Percentiles rank a stretch among this genome's conserved stretches.
Evolutionary conservation across 2,329 filamentous ascomycete species (phyloP).

Genomic region (Pseudovirgaria hyperparasitica): DNA sequence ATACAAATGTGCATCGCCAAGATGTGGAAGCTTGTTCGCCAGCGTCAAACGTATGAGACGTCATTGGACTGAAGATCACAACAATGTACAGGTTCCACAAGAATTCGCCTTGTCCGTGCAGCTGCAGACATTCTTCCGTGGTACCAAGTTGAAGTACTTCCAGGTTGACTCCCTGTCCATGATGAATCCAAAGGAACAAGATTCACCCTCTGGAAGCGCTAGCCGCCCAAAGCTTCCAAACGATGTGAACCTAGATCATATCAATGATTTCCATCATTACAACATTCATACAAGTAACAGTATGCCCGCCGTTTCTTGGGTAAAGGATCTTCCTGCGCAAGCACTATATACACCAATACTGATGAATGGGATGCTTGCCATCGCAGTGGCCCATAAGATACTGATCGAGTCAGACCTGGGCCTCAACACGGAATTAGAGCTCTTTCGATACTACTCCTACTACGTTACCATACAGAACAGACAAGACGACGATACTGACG

Average conservation of each 20-base stretch:
- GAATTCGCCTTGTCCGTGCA: constrained; percentile 9
- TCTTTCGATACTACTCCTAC: too few relatives aligned
- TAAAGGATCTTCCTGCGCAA: constrained; percentile 7
- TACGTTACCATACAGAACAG: too few relatives aligned
- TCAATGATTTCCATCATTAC: constrained; percentile 17
- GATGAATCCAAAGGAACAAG: constrained; percentile 1
- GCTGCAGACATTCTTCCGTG: constrained; percentile 27
- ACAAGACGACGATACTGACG: too few relatives aligned
- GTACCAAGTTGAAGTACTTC: constrained; percentile 26
- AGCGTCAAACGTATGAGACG: constrained; percentile 23
- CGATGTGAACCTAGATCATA: constrained; percentile 10
- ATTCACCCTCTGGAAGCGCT: neutral
- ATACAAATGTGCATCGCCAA: constrained; percentile 13
- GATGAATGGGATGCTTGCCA: constrained; percentile 15
- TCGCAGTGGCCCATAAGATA: constrained; percentile 12
- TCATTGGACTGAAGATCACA: constrained; percentile 18
- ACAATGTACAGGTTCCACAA: constrained; percentile 4
- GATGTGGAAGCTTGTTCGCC: constrained; percentile 18
- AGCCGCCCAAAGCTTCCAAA: neutral
- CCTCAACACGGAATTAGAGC: too few relatives aligned
- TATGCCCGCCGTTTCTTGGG: constrained; percentile 14
- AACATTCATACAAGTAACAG: constrained; percentile 9
- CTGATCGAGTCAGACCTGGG: constrained; percentile 5
- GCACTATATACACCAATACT: constrained; percentile 12
- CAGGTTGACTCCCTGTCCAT: constrained; percentile 14